These are phyloP conservation scores for Curvularia verruculosa DNA, from an alignment of 2,329 filamentous ascomycete genomes.

Conservation along the genomic window DNA sequence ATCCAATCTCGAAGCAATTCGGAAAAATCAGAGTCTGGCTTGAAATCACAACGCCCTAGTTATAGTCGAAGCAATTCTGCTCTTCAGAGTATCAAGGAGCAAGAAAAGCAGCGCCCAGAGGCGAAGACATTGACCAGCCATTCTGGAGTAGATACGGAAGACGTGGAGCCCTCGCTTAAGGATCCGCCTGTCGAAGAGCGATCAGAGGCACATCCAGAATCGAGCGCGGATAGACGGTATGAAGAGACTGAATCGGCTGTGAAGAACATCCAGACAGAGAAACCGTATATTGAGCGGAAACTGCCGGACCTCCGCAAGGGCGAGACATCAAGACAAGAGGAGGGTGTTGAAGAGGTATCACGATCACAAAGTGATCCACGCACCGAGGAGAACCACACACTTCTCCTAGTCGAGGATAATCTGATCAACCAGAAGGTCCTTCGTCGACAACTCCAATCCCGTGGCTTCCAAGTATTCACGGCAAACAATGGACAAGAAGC, in stretches of 20 bases:
- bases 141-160: conserved; percentile 17
- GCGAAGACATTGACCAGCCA: conserved; percentile 14
- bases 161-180: conserved; percentile 34
- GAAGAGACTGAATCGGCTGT: conserved; percentile 30
- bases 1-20: conserved; percentile 35
- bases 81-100: conserved; percentile 35
- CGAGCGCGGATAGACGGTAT: conserved; percentile 29
- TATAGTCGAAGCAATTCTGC: conserved; percentile 39
- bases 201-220: conserved; percentile 35
- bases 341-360: conserved; percentile 24
- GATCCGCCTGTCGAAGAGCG: conserved; percentile 43
- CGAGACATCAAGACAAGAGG: conserved; percentile 35
- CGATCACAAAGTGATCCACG: conserved; percentile 27
- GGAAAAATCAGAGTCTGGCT: conserved; percentile 22
- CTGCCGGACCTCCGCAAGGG: conserved; percentile 27
- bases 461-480: conserved; percentile 50
- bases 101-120: conserved; percentile 22
- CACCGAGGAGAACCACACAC: conserved; percentile 27
- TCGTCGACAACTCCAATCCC: conserved; percentile 55
- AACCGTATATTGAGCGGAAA: conserved; percentile 15
- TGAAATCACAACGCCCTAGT: conserved; percentile 26
- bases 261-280: conserved; percentile 13
- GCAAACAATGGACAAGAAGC: conserved; percentile 56
- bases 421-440: conserved; percentile 58
- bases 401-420: conserved; percentile 58